Evolutionary conservation across 106 monocot species (phyloP).

Genomic region (Alisma plantagoaquatica): DNA sequence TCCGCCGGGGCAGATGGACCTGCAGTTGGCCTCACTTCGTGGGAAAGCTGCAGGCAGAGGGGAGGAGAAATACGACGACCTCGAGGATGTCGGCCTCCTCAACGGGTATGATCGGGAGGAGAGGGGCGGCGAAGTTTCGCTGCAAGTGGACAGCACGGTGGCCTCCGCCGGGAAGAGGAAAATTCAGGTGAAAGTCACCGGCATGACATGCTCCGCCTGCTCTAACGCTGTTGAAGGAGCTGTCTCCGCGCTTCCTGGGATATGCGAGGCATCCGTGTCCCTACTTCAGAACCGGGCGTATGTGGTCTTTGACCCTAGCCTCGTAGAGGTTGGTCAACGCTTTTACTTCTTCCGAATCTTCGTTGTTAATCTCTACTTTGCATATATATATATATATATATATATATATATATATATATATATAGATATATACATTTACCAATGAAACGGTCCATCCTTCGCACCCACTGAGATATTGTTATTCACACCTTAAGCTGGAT

Average conservation of each 20-base stretch:
- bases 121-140: conserved; percentile 1
- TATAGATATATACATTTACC: background rate
- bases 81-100: conserved; percentile 58
- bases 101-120: conserved; percentile 46
- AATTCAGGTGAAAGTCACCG: conserved; percentile 40
- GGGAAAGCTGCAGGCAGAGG: background rate
- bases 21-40: conserved; percentile 30
- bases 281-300: conserved; percentile 58
- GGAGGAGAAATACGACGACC: conserved; percentile 7
- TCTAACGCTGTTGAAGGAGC: conserved; percentile 52
- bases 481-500: too few species aligned
- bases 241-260: conserved; percentile 25
- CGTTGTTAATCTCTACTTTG: too few species aligned
- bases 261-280: conserved; percentile 42
- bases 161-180: conserved; percentile 2
- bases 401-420: too few species aligned
- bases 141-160: conserved; percentile 5
- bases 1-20: background rate
- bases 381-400: too few species aligned
- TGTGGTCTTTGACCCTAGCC: conserved; percentile 52
- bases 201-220: conserved; percentile 85
- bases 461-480: background rate
- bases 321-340: conserved; percentile 27
- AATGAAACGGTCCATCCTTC: background rate
- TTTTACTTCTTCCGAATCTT: background rate